Conservation (phyloP, 495 filamentous ascomycete genomes). For the Astrocystis sublimbata region DNA sequence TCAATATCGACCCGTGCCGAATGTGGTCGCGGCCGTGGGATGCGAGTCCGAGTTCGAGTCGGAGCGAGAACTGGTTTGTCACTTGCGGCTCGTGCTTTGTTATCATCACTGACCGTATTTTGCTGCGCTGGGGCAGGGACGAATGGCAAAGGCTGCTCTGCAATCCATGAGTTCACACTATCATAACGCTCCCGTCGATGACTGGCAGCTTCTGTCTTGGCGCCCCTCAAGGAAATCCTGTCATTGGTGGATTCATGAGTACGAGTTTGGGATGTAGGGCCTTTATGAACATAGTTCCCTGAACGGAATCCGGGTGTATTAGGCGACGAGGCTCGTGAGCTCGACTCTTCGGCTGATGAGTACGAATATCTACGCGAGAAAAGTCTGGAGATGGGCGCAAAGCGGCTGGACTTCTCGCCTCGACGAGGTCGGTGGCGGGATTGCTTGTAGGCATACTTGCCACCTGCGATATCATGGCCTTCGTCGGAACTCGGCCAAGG, state of each 20-base stretch:
- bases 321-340: conserved; percentile 1
- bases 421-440: background rate
- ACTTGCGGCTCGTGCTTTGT: background rate
- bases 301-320: background rate
- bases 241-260: background rate
- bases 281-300: too few species aligned
- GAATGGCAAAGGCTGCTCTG: background rate
- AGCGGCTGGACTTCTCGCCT: background rate
- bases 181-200: background rate
- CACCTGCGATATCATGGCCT: background rate
- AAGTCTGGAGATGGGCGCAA: background rate
- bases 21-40: conserved; percentile 6
- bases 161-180: background rate
- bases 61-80: background rate
- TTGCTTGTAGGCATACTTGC: conserved; percentile 6
- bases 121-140: background rate
- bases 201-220: background rate
- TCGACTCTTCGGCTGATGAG: conserved; percentile 16
- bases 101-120: background rate
- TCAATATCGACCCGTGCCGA: background rate
- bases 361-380: background rate
- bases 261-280: background rate
- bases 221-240: background rate
- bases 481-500: background rate
- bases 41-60: background rate